Conservation (phyloP, 208 protist genomes). For the Leishmania major region DNA sequence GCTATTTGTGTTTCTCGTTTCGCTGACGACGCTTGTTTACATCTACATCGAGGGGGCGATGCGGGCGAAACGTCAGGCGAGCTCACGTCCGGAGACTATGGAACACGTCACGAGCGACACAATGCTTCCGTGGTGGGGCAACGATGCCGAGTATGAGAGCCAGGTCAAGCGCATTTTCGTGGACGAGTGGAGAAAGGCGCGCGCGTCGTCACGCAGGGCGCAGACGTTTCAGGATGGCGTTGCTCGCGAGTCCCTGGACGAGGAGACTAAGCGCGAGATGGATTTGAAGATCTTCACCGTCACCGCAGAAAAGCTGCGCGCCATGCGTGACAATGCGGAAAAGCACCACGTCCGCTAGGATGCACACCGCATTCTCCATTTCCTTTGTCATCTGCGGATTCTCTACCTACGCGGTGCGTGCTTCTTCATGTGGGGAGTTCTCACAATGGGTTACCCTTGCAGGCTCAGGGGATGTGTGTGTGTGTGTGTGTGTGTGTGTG, state of each 20-base stretch:
- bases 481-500: background rate
- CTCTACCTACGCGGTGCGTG: background rate
- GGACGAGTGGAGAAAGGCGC: constrained; percentile 81
- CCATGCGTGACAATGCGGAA: constrained; percentile 76
- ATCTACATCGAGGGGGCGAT: constrained; percentile 64
- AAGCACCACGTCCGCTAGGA: constrained; percentile 44
- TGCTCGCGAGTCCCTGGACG: constrained; percentile 73
- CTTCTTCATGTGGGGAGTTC: background rate
- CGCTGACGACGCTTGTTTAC: constrained; percentile 56
- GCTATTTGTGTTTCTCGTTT: constrained; percentile 60
- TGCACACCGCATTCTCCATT: background rate
- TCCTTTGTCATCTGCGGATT: background rate
- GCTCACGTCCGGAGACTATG: constrained; percentile 51
- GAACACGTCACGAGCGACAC: constrained; percentile 80
- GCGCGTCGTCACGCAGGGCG: constrained; percentile 62
- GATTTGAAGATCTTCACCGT: constrained; percentile 90
- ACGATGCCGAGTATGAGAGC: constrained; percentile 86
- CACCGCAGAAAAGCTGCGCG: constrained; percentile 69
- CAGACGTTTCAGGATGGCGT: constrained; percentile 81
- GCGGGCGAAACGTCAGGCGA: constrained; percentile 55
- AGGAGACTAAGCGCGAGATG: constrained; percentile 70
- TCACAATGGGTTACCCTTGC: background rate
- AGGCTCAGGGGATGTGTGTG: background rate
- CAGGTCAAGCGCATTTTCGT: constrained; percentile 92
- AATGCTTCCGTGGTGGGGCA: constrained; percentile 91